phyloP scores from a whole-genome alignment of 805 yeast species.

The Candida nonsorbophila region DNA sequence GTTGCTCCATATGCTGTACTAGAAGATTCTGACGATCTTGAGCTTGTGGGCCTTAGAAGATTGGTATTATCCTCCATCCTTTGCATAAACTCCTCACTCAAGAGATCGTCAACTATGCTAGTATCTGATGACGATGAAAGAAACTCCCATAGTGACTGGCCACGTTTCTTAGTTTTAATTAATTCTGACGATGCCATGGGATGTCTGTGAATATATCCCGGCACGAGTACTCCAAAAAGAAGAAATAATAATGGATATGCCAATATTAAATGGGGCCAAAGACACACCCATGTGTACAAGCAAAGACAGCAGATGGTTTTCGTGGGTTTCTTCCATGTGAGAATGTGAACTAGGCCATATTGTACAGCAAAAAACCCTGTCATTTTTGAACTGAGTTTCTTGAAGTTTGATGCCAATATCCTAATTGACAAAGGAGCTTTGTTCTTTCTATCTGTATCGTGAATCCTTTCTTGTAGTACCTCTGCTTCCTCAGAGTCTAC shows the following conservation, averaged over 20 bases:
- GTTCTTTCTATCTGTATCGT: constrained; percentile 39
- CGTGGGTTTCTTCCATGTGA: constrained; percentile 75
- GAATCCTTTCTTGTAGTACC: constrained; percentile 33
- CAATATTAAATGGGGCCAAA: constrained; percentile 65
- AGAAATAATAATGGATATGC: constrained; percentile 57
- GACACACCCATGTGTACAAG: constrained; percentile 59
- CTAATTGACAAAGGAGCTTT: constrained; percentile 56
- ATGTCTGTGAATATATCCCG: constrained; percentile 66
- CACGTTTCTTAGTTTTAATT: constrained; percentile 42
- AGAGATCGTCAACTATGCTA: constrained; percentile 27
- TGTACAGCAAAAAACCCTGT: constrained; percentile 56
- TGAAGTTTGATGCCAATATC: constrained; percentile 51
- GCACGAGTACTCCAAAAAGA: constrained; percentile 56
- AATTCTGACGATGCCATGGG: constrained; percentile 48
- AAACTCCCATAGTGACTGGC: constrained; percentile 48
- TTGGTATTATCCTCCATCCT: constrained; percentile 7
- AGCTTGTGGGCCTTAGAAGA: constrained; percentile 6
- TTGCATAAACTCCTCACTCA: constrained; percentile 14
- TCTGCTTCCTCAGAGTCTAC: constrained; percentile 47
- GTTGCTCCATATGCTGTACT: constrained; percentile 3
- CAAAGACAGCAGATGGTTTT: constrained; percentile 58
- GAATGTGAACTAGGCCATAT: constrained; percentile 51
- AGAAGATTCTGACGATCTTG: constrained; percentile 13
- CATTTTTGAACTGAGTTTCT: constrained; percentile 50
- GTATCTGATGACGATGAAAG: constrained; percentile 23